Percentiles rank a stretch among this genome's conserved stretches.
phyloP scores from a whole-genome alignment of 257 asterid genomes.

The Solanum pimpinellifolium region DNA sequence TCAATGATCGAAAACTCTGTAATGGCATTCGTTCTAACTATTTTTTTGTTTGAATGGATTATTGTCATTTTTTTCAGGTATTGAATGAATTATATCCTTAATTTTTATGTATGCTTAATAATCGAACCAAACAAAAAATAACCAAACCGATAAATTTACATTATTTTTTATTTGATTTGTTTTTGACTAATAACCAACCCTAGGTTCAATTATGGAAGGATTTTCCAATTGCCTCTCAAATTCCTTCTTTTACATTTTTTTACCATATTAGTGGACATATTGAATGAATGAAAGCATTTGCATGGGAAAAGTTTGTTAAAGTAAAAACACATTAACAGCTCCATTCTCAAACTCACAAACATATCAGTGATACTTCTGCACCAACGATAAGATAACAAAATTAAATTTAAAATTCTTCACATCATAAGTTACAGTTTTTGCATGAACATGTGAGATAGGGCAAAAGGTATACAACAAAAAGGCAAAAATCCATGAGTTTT shows the following conservation, averaged over 20 bases:
- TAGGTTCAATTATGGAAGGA: background rate
- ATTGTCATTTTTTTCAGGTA: too few relatives aligned
- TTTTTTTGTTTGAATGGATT: too few relatives aligned
- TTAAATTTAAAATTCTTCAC: background rate
- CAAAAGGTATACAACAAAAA: slow-evolving; percentile 3
- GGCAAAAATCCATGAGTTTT: background rate
- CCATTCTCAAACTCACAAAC: background rate
- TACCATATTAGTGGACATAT: too few relatives aligned
- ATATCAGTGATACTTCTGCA: background rate
- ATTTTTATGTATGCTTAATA: too few relatives aligned
- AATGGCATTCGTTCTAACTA: too few relatives aligned
- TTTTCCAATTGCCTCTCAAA: background rate
- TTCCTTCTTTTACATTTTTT: background rate
- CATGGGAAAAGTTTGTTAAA: background rate
- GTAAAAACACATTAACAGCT: background rate
- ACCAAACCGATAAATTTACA: too few relatives aligned
- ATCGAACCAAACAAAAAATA: too few relatives aligned
- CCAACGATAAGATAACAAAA: background rate
- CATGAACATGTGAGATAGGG: background rate
- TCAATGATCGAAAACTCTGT: too few relatives aligned
- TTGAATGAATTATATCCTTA: too few relatives aligned
- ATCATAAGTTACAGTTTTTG: background rate
- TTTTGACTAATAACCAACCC: too few relatives aligned
- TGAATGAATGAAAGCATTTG: background rate
- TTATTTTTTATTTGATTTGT: too few relatives aligned